Evolutionary conservation across 345 rosid species (phyloP), one percentile per base, ranked within the genome.

Genomic region (Populus nigra): DNA sequence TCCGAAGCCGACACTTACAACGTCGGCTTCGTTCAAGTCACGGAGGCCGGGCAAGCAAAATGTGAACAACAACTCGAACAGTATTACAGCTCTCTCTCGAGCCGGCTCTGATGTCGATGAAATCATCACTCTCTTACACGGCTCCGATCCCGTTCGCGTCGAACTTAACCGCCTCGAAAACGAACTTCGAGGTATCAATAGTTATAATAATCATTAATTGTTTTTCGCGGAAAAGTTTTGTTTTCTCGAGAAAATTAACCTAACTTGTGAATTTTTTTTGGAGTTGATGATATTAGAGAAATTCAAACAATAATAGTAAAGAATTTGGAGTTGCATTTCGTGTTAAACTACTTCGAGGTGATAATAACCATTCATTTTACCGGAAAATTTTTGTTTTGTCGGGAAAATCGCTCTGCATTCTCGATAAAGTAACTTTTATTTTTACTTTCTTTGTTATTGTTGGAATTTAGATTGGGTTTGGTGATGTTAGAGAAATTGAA

Each of bases 81-180:
- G 65, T 49, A 55, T 65, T n/a, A 38, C 75, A 33, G 41, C 75
- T 67, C 43, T 76, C 67, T 72, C 88, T 7, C 80, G 88, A 2
- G 38, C 75, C 45, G 80, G 79, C 76, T 79, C 84, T 72, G 88
- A 87, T 45, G 83, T 73, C 39, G 88, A 87, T 12, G 90, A 87
- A 65, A 31, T 83, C 81, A 70, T 83, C 62, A 75, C 86, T 27
- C 78, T 85, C 20, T 75, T 87, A 63, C 90, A 87, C 79, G 90
- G 89, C 74, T 87, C 90, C 77, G 90, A 87, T 81, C 90, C 90
- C 25, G 84, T 87, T 59, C 84, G 86, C 67, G 83, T 87, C 55
- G 90, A 87, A 83, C 90, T 87, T 77, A 73, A 79, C 74, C 90
- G 90, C 25, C 88, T 87, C 73, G 86, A 81, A 55, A 87, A 87